Base-by-base conservation (phyloP, 2,329 filamentous ascomycete genomes). In the Ascochyta fabae region DNA sequence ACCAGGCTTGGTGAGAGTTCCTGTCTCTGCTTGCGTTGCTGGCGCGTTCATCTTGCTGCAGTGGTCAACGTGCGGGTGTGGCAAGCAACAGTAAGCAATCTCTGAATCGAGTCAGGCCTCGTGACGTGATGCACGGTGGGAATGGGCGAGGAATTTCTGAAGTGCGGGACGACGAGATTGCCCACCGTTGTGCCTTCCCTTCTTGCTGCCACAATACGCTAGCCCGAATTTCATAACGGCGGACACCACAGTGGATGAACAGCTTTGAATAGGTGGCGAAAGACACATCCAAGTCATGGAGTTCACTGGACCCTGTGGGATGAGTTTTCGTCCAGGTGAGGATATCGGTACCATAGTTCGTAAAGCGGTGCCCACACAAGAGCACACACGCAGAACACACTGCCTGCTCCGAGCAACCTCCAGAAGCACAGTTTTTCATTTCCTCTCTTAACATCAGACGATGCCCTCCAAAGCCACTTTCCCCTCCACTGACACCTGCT, bases 1-100 rank as follows among this genome's bases (percentile, higher is more conserved):
- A 65, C 58, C 40, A 29, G 58, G 60, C 23, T 63, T 65, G 22
- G 47, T 58, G 23, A 65, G 47, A 13, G 29, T 33, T 3, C 40
- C 23, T 8, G 13, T 29, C 3, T 60, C 58, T 29, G 48, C 16
- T 19, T 57, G 59, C 1, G 51, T 54, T 16, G 52, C 31, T 6
- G 43, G 41, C 4, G 44, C 10, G 33, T 47, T 44, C 40, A 42
- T 49, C 15, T 29, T 29, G 27, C 8, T 6, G 10, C 36, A 22
- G 19, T 23, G 10, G 10, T 24, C 16, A 13, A 12, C n/a, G 22
- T 7, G 19, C 13, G 36, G 15, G 36, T 24, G 36, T 9, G 24
- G 19, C n/a, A 39, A 39, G 19, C 9, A 4, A 19, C 15, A 8
- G 31, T 34, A n/a, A 6, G 10, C 13, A 16, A 10, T 4, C 4